Evolutionary conservation across 2,329 filamentous ascomycete genomes (phyloP), one percentile per base, ranked within the genome.

Genomic region (Didymella pinodella): DNA sequence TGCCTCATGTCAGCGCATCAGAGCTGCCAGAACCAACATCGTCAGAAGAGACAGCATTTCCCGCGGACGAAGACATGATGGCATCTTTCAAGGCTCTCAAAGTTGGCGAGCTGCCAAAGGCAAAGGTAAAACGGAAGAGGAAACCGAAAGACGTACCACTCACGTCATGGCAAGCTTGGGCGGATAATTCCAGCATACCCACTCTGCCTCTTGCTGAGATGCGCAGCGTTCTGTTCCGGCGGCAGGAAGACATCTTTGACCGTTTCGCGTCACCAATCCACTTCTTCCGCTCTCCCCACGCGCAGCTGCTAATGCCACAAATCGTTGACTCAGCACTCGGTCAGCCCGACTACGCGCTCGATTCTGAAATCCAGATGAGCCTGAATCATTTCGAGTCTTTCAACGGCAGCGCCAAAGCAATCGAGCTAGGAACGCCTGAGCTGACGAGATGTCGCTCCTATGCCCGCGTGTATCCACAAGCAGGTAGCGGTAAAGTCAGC

Each of bases 191-290:
- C 7, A 43, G 64, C 7, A 50, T 79, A n/a, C 72, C 74, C 0
- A 65, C 68, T 0, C 38, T 66, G 28, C 68, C 66, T 7, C 61
- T 81, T 11, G 65, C 72, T 18, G 64, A 63, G 18, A 68, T 78
- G 25, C 72, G 81, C 48, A 66, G 73, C 16, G 48, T 65, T 1
- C 62, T 82, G 1, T 84, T 84, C 65, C 63, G 67, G 10, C 77
- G 73, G 44, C 73, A 77, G 11, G 77, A 78, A 40, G 68, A 79
- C 50, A 82, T 77, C 57, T 82, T 82, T 55, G 82, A 84, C 64
- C 78, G 80, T 3, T 84, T 84, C 63, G 81, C 80, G 1, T 83
- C 81, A 6, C 81, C 82, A 3, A 72, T 81, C 3, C 76, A 82
- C 43, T 83, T 83, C 71, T 83, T 84, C 59, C 80, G 82, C 48